phyloP scores from a whole-genome alignment of 768 basidiomycete genomes.

The Ramaria rubella region DNA sequence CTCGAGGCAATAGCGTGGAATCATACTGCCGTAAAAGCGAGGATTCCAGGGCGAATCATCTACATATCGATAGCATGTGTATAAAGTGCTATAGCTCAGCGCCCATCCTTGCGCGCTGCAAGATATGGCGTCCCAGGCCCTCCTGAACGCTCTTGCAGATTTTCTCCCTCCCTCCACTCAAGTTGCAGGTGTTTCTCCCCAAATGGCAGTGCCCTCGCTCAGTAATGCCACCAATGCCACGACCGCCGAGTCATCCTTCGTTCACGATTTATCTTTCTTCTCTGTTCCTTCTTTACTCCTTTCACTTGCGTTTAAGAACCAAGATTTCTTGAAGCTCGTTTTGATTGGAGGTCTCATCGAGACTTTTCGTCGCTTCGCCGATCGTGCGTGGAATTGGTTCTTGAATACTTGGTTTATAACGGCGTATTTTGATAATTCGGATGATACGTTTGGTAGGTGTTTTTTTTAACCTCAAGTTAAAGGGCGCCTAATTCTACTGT shows the following conservation, averaged over 20 bases:
- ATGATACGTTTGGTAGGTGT: constrained; percentile 47
- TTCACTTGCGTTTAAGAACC: constrained; percentile 43
- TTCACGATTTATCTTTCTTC: constrained; percentile 18
- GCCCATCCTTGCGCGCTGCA: neutral
- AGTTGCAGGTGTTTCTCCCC: too few relatives aligned
- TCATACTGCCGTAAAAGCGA: too few relatives aligned
- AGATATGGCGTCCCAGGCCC: neutral
- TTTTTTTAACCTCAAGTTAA: neutral
- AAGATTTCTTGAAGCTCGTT: constrained; percentile 60
- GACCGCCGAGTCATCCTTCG: neutral
- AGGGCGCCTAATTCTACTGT: neutral
- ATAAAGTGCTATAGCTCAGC: neutral
- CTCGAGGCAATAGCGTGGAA: too few relatives aligned
- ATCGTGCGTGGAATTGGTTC: constrained; percentile 42
- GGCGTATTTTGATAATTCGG: constrained; percentile 52
- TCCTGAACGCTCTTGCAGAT: neutral
- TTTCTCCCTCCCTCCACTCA: neutral
- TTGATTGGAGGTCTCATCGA: constrained; percentile 59
- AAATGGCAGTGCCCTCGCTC: too few relatives aligned
- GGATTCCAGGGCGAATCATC: too few relatives aligned
- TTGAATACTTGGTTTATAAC: constrained; percentile 39
- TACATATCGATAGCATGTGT: too few relatives aligned
- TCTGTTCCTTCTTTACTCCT: constrained; percentile 40
- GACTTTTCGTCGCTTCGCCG: constrained; percentile 42
- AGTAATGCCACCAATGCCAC: neutral